Percentiles rank a stretch among this genome's conserved stretches.
Conservation (phyloP, 164 flowering plant species). For the Kingdonia uniflora region DNA sequence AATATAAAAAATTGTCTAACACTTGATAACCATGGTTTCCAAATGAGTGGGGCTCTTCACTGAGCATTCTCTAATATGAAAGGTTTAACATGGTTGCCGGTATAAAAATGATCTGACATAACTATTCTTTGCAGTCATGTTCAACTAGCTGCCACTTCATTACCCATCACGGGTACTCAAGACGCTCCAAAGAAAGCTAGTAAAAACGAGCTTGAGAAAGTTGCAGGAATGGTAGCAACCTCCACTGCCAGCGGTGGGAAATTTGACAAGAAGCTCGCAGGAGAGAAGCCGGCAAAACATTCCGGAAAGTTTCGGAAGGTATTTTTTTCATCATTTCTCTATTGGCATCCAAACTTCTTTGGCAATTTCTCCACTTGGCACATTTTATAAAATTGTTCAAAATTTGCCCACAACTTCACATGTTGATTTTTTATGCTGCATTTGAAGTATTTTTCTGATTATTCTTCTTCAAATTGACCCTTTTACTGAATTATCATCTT, state of each 20-base stretch:
- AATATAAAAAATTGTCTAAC: too few relatives aligned
- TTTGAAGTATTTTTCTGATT: too few relatives aligned
- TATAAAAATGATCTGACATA: slow-evolving; percentile 5
- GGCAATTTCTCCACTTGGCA: too few relatives aligned
- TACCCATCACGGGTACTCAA: slow-evolving; percentile 79
- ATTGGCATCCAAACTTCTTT: too few relatives aligned
- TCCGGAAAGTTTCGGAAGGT: slow-evolving; percentile 88
- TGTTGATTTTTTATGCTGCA: too few relatives aligned
- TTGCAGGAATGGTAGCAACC: slow-evolving; percentile 79
- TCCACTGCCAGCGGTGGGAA: slow-evolving; percentile 97
- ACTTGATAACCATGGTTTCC: too few relatives aligned
- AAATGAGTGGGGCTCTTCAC: too few relatives aligned
- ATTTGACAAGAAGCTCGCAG: slow-evolving; percentile 85
- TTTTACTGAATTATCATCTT: too few relatives aligned
- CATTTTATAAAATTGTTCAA: too few relatives aligned
- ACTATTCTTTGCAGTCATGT: slow-evolving; percentile 53
- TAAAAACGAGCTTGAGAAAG: slow-evolving; percentile 60
- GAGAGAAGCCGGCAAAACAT: slow-evolving; percentile 77
- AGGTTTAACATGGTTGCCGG: background rate
- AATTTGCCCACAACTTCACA: too few relatives aligned
- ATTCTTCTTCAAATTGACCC: too few relatives aligned
- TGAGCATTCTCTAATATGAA: too few relatives aligned
- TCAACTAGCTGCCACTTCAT: slow-evolving; percentile 81
- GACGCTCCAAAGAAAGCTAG: slow-evolving; percentile 50
- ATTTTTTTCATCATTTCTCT: slow-evolving; percentile 3